Conservation (phyloP, 2,329 filamentous ascomycete species). For the Scedosporium apiospermum region DNA sequence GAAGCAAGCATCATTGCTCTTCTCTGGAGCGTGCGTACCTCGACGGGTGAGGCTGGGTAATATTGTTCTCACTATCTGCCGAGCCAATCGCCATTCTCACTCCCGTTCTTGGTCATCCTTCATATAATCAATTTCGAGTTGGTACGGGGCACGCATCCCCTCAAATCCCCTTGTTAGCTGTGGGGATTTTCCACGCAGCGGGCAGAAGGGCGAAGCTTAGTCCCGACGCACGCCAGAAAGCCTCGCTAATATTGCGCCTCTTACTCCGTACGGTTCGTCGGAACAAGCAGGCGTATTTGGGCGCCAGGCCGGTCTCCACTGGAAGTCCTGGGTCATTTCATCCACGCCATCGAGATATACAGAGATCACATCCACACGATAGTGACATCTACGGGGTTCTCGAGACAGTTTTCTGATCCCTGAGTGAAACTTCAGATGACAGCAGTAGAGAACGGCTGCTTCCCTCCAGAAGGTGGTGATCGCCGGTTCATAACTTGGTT, state of each 20-base stretch:
- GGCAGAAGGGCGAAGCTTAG: neutral
- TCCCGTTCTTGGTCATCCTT: too few relatives aligned
- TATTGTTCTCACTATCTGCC: too few relatives aligned
- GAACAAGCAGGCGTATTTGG: constrained; percentile 1
- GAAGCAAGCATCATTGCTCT: neutral
- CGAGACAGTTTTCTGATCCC: neutral
- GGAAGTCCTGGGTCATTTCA: neutral
- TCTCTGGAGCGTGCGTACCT: too few relatives aligned
- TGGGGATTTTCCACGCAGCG: neutral
- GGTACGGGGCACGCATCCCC: neutral
- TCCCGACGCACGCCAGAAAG: neutral
- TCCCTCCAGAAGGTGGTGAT: neutral
- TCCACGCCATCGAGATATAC: neutral
- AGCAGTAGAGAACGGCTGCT: neutral
- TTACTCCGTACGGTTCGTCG: neutral
- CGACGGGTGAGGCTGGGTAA: too few relatives aligned
- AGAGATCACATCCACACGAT: neutral
- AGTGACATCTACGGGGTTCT: neutral
- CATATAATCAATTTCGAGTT: too few relatives aligned
- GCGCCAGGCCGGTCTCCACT: neutral
- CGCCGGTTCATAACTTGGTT: neutral
- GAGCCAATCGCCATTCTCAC: too few relatives aligned
- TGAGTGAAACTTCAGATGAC: constrained; percentile 1
- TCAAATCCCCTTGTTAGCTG: neutral
- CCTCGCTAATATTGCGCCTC: neutral